A percentile compares a stretch with the other conserved stretches of the same genome.
phyloP scores from a whole-genome alignment of 2,329 filamentous ascomycete genomes.

The Didymellaceae sp. region DNA sequence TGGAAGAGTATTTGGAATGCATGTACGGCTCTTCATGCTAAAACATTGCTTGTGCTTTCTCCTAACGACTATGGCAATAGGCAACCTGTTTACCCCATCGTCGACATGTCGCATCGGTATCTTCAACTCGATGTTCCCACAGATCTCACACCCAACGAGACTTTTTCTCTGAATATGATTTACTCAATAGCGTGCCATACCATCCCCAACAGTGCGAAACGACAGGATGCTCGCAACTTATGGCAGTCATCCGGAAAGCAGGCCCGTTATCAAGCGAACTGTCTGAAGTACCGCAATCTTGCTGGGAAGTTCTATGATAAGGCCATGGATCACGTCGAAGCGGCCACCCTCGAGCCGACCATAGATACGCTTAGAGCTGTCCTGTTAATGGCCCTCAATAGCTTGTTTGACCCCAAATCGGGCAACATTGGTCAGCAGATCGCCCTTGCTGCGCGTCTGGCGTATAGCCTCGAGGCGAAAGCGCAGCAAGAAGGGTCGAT shows the following conservation, averaged over 20 bases:
- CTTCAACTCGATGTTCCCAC: conserved; percentile 29
- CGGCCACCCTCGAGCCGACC: conserved; percentile 41
- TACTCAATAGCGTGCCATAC: conserved; percentile 46
- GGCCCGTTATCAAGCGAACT: conserved; percentile 39
- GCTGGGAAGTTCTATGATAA: conserved; percentile 36
- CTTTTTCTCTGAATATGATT: conserved; percentile 45
- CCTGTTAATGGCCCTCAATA: conserved; percentile 44
- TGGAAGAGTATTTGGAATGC: conserved; percentile 38
- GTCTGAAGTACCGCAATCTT: conserved; percentile 37
- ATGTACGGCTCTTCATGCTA: conserved; percentile 21
- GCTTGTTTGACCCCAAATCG: conserved; percentile 43
- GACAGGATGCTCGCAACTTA: conserved; percentile 25
- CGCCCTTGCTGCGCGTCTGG: conserved; percentile 44
- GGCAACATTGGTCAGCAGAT: conserved; percentile 48
- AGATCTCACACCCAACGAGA: conserved; percentile 34
- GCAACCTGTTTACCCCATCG: conserved; percentile 39
- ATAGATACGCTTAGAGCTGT: conserved; percentile 43
- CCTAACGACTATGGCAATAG: neutral
- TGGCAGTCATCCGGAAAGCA: conserved; percentile 36
- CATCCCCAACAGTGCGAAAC: conserved; percentile 35
- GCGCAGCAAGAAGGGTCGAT: conserved; percentile 35
- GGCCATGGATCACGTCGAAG: conserved; percentile 43
- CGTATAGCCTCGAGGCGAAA: conserved; percentile 39
- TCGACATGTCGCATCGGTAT: conserved; percentile 38
- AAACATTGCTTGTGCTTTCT: neutral